A percentile compares a stretch with the other conserved stretches of the same genome.
Evolutionary conservation across 129 eudicot genomes (phyloP).

Genomic region (Cynara cardunculus): DNA sequence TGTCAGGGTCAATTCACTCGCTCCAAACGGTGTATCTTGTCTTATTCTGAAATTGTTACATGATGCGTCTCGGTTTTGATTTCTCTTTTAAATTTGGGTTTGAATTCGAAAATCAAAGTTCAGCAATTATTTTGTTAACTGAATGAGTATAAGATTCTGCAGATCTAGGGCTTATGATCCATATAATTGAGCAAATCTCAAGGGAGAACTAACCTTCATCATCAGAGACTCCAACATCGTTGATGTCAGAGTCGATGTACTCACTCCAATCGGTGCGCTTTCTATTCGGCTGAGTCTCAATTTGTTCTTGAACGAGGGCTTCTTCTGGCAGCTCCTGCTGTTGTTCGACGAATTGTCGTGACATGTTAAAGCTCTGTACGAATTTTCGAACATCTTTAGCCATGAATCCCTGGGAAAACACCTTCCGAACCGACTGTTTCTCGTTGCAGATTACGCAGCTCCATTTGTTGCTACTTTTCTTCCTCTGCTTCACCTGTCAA

Average conservation of each 20-base stretch:
- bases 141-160: background rate
- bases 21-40: background rate
- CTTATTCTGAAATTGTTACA: background rate
- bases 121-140: background rate
- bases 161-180: background rate
- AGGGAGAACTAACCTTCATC: constrained; percentile 22
- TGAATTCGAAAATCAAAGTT: background rate
- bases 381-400: constrained; percentile 71
- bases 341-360: constrained; percentile 55
- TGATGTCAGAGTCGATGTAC: constrained; percentile 39
- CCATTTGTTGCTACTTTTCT: constrained; percentile 95
- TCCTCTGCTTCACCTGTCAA: constrained; percentile 92
- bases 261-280: constrained; percentile 76
- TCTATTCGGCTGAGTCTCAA: constrained; percentile 7
- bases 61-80: too few species aligned
- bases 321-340: constrained; percentile 23
- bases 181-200: background rate
- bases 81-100: background rate
- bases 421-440: constrained; percentile 72
- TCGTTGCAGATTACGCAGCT: constrained; percentile 75
- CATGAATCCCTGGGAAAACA: constrained; percentile 61
- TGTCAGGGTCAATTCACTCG: background rate
- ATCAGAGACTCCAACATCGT: constrained; percentile 7
- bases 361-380: constrained; percentile 81
- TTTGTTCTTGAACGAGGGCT: constrained; percentile 3